These are phyloP conservation scores for Voacanga thouarsii DNA, from an alignment of 257 asterid genomes.

Conservation along the genomic window DNA sequence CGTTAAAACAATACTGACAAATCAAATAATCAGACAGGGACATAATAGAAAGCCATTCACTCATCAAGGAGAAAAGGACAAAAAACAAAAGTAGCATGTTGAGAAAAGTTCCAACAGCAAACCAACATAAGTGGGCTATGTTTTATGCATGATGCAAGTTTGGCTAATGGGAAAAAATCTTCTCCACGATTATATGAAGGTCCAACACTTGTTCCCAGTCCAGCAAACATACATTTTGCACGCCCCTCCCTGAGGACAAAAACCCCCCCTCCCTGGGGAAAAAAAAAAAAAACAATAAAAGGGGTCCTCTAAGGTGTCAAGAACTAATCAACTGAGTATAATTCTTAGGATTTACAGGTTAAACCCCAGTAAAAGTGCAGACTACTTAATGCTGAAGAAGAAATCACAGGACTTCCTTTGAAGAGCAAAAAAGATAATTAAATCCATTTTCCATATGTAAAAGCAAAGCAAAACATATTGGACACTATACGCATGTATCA, in stretches of 20 bases:
- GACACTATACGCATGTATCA: too few relatives aligned
- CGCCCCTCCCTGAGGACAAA: too few relatives aligned
- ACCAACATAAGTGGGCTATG: not conserved
- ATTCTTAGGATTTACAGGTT: too few relatives aligned
- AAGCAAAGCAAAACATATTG: not conserved
- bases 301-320: not conserved
- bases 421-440: not conserved
- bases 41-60: not conserved
- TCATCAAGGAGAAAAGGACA: not conserved
- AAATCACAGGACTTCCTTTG: not conserved
- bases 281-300: not conserved
- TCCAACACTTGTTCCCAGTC: not conserved
- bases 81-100: not conserved
- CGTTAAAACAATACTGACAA: not conserved
- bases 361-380: too few relatives aligned
- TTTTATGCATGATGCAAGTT: not conserved
- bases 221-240: not conserved
- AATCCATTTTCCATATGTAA: not conserved
- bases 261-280: too few relatives aligned
- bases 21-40: not conserved
- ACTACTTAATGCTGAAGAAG: too few relatives aligned
- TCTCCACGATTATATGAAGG: not conserved
- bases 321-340: not conserved
- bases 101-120: not conserved
- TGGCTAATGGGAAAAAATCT: not conserved